These are phyloP conservation scores for Nicotiana otophora DNA, from an alignment of 257 asterid genomes.

Conservation along the genomic window DNA sequence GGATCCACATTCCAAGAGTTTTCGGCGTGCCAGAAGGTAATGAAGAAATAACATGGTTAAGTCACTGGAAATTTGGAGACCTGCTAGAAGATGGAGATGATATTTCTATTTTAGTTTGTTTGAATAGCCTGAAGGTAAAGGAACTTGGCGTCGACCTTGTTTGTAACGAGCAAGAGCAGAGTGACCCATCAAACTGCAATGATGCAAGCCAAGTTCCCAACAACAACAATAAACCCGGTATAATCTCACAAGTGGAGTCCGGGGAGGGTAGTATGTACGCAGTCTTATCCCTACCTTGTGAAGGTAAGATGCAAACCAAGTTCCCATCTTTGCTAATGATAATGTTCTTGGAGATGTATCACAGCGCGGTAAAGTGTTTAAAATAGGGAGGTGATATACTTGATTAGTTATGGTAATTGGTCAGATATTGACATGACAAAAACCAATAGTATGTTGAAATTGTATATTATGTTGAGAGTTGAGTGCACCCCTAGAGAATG, in stretches of 20 bases:
- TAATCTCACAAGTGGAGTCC: too few relatives aligned
- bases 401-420: background rate
- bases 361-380: background rate
- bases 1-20: constrained; percentile 6
- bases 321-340: background rate
- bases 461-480: too few relatives aligned
- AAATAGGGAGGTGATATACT: background rate
- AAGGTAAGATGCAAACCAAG: background rate
- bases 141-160: constrained; percentile 6
- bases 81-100: constrained; percentile 1
- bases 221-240: too few relatives aligned
- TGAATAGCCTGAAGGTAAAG: background rate
- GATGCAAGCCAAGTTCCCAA: background rate
- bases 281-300: too few relatives aligned
- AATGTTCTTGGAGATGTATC: background rate
- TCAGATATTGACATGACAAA: background rate
- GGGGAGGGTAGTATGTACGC: too few relatives aligned
- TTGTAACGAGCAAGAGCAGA: background rate
- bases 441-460: background rate
- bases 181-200: background rate
- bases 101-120: background rate
- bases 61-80: constrained; percentile 13
- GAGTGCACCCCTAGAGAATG: too few relatives aligned
- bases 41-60: constrained; percentile 19
- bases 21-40: constrained; percentile 8